Conservation (phyloP, 164 flowering plant genomes). For the Chloranthus sessilifolius region DNA sequence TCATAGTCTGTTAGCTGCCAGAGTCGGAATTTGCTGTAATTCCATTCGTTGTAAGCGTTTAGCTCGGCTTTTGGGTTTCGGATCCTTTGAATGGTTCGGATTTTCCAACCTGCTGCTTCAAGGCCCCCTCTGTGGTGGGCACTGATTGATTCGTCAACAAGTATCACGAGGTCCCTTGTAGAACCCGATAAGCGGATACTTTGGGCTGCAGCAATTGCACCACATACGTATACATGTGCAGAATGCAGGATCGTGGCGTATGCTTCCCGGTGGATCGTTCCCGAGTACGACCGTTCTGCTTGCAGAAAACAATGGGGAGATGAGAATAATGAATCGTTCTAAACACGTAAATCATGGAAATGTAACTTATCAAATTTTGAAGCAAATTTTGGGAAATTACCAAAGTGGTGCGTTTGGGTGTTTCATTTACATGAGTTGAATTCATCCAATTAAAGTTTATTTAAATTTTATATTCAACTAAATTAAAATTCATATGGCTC, state of each 20-base stretch:
- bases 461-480: too few species aligned
- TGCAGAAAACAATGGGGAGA: too few species aligned
- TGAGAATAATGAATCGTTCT: too few species aligned
- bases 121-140: slow-evolving; percentile 49
- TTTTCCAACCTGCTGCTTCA: slow-evolving; percentile 57
- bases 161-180: slow-evolving; percentile 48
- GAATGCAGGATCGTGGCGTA: slow-evolving; percentile 64
- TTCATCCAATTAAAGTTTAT: too few species aligned
- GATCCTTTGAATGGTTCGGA: slow-evolving; percentile 45
- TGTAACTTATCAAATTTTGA: too few species aligned
- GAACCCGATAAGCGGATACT: slow-evolving; percentile 57
- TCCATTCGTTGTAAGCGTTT: slow-evolving; percentile 91
- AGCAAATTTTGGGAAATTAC: too few species aligned
- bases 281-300: slow-evolving; percentile 25
- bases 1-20: slow-evolving; percentile 95
- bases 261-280: slow-evolving; percentile 40
- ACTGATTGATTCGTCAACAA: slow-evolving; percentile 51
- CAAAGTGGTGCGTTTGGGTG: too few species aligned
- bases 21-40: slow-evolving; percentile 90
- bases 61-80: slow-evolving; percentile 60
- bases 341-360: too few species aligned
- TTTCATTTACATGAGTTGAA: too few species aligned
- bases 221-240: slow-evolving; percentile 54
- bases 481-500: too few species aligned
- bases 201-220: slow-evolving; percentile 64